Evolutionary conservation across 192 early-diverging fungal species (phyloP), one percentile per base, ranked within the genome.

Genomic region (Coemansia sp.): DNA sequence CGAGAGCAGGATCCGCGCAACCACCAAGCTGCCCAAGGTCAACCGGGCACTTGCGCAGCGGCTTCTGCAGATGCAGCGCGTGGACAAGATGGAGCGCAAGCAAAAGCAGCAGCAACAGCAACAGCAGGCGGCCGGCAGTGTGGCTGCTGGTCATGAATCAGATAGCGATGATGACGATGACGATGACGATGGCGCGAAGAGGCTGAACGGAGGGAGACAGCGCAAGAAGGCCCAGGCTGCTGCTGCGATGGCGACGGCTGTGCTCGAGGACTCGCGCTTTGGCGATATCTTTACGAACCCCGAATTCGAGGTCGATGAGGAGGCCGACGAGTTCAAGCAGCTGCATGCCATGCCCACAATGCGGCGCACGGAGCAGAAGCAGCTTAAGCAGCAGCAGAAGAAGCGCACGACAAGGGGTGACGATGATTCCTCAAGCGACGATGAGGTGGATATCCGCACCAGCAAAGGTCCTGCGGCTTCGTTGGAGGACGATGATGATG

Each of bases 221-320:
- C 70, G 73, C 43, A 71, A 75, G 60, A 85, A 81, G 61, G 73
- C 73, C 18, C 63, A 72, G 39, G 73, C 71, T 1, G 77, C 68
- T 9, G 88, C 87, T 39, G 84, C 87, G 32, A 67, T 77, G 5
- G 75, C 75, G 3, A 69, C 68, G 8, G 87, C 86, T 58, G 84
- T 91, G 63, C 84, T 96, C 50, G 85, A 87, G 60, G 97, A 99
- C 81, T 76, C 74, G 64, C 93, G 97, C 74, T 98, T 99, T 85
- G 80, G 74, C 63, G 90, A 86, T 58, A 68, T 98, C 79, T 99
- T 99, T 79, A 86, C 86, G 57, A 91, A 99, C 84, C 87, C 89
- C 32, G 95, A 97, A 40, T 99, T 92, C 80, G 88, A 95, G 75
- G 90, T 99, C 47, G 94, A 98, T 72, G 90, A 92, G 66, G 84